These are phyloP conservation scores for Camelina sativa DNA, from an alignment of 345 rosid genomes.

Conservation along the genomic window DNA sequence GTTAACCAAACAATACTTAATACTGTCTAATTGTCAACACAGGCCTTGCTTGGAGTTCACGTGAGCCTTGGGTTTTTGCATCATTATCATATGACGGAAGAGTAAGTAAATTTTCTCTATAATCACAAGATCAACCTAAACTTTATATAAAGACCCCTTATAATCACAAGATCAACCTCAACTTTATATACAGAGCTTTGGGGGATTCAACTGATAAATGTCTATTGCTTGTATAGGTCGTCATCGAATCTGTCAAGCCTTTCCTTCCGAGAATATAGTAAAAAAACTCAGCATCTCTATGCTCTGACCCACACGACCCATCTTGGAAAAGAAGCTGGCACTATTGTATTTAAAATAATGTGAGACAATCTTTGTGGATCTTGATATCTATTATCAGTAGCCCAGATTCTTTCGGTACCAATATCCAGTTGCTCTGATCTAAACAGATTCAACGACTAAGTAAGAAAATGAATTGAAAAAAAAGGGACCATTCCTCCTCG, in stretches of 20 bases:
- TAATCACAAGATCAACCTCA: background rate
- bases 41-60: conserved; percentile 95
- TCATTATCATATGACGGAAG: conserved; percentile 93
- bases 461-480: conserved; percentile 18
- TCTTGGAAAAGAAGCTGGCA: conserved; percentile 18
- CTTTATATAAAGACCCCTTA: no score
- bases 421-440: conserved; percentile 9
- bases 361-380: conserved; percentile 21
- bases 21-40: conserved; percentile 23
- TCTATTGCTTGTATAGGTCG: conserved; percentile 52
- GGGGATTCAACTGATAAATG: conserved; percentile 13
- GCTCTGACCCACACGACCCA: conserved; percentile 19
- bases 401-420: conserved; percentile 13
- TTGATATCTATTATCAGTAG: conserved; percentile 24
- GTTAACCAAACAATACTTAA: conserved; percentile 25
- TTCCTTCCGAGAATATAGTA: conserved; percentile 51
- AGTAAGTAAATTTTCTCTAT: conserved; percentile 52
- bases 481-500: background rate
- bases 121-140: background rate
- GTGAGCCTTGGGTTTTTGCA: conserved; percentile 89
- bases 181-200: conserved; percentile 7
- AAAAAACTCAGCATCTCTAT: conserved; percentile 20
- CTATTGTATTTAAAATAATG: conserved; percentile 19
- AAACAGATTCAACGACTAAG: conserved; percentile 13
- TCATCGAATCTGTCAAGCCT: conserved; percentile 71